These are phyloP conservation scores for Massariosphaeria phaeospora DNA, from an alignment of 495 filamentous ascomycete species.

Conservation along the genomic window DNA sequence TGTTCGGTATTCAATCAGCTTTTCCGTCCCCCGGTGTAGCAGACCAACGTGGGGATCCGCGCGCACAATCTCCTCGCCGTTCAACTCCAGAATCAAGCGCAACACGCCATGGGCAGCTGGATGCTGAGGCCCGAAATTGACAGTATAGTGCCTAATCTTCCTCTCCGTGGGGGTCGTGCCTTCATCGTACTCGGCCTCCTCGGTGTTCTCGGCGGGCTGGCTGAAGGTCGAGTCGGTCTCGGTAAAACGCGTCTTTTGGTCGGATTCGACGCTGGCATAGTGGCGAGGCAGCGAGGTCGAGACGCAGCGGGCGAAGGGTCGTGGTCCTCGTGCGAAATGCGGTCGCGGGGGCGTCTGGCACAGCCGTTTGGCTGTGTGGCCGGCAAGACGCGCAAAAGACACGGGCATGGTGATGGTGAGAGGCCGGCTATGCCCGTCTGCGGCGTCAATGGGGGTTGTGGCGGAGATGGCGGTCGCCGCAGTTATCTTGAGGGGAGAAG, in stretches of 20 bases:
- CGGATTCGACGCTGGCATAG: slow-evolving; percentile 44
- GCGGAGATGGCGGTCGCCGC: slow-evolving; percentile 19
- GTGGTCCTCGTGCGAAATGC: slow-evolving; percentile 27
- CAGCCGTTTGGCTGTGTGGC: slow-evolving; percentile 61
- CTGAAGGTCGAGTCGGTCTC: slow-evolving; percentile 56
- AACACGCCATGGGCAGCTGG: slow-evolving; percentile 98
- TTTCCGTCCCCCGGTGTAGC: slow-evolving; percentile 96
- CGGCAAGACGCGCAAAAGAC: slow-evolving; percentile 58
- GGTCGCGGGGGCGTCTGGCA: slow-evolving; percentile 46
- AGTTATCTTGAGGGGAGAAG: slow-evolving; percentile 19
- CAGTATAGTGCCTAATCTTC: slow-evolving; percentile 97
- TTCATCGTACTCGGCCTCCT: too few relatives aligned
- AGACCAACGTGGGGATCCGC: slow-evolving; percentile 95
- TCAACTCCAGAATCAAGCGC: slow-evolving; percentile 93
- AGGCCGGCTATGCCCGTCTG: slow-evolving; percentile 16
- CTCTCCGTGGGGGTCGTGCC: slow-evolving; percentile 42
- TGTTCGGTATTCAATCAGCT: slow-evolving; percentile 99
- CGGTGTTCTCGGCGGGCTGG: slow-evolving; percentile 39
- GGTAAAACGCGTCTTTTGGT: slow-evolving; percentile 52
- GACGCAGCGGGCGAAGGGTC: slow-evolving; percentile 53
- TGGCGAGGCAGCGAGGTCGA: slow-evolving; percentile 61
- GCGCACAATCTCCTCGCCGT: slow-evolving; percentile 95
- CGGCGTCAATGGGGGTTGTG: slow-evolving; percentile 20
- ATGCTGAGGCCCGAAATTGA: slow-evolving; percentile 99
- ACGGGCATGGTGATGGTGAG: slow-evolving; percentile 54